phyloP scores from a whole-genome alignment of 2,329 filamentous ascomycete genomes.

The Fusarium sp. region DNA sequence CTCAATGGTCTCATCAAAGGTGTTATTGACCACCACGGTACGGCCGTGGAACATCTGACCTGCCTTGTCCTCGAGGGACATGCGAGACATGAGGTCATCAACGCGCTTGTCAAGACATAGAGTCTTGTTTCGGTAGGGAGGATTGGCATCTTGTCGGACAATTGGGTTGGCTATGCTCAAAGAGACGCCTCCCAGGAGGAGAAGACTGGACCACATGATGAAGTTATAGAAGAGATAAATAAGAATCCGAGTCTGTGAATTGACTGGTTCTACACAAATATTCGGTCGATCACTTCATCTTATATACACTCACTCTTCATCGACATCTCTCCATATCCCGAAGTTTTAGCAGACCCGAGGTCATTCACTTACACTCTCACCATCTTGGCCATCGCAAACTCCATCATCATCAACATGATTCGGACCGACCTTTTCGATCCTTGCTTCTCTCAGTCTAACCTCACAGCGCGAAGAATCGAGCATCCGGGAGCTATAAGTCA shows the following conservation, averaged over 20 bases:
- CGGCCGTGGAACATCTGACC: constrained; percentile 58
- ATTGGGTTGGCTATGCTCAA: constrained; percentile 27
- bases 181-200: constrained; percentile 22
- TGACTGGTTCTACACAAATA: background rate
- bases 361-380: background rate
- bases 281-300: background rate
- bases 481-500: background rate
- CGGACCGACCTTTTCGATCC: constrained; percentile 19
- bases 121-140: constrained; percentile 26
- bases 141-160: constrained; percentile 23
- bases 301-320: constrained; percentile 1
- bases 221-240: background rate
- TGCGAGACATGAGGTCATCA: constrained; percentile 56
- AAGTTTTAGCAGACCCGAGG: background rate
- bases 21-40: constrained; percentile 24
- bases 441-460: constrained; percentile 3
- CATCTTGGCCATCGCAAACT: background rate
- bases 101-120: constrained; percentile 57
- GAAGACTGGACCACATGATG: constrained; percentile 26
- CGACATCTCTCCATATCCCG: background rate
- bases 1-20: constrained; percentile 30
- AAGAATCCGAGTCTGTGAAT: background rate
- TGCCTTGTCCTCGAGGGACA: constrained; percentile 60
- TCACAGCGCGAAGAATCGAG: background rate
- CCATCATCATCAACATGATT: constrained; percentile 13